phyloP scores from a whole-genome alignment of 768 basidiomycete genomes.

The Coprinellus micaceus region DNA sequence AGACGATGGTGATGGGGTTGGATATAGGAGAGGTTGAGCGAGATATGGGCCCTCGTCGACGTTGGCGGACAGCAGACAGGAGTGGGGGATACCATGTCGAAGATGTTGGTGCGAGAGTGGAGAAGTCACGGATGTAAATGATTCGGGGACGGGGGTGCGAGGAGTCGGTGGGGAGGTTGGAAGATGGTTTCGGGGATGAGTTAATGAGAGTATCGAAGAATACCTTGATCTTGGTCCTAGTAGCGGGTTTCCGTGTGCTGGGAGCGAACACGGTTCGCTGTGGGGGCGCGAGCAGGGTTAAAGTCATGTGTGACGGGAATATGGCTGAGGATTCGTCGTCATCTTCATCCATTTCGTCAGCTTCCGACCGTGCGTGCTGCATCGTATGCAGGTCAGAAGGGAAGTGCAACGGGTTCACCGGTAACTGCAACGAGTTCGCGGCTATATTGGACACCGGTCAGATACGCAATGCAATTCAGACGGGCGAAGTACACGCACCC shows the following conservation, averaged over 20 bases:
- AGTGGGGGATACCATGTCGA: conserved; percentile 80
- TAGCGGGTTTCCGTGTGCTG: conserved; percentile 37
- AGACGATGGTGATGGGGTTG: conserved; percentile 78
- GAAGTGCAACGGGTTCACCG: conserved; percentile 76
- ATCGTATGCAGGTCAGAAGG: conserved; percentile 25
- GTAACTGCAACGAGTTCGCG: conserved; percentile 62
- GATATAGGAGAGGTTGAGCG: conserved; percentile 55
- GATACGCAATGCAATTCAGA: background rate
- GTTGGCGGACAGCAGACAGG: conserved; percentile 70
- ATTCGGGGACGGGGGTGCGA: conserved; percentile 52
- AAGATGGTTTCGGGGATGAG: conserved; percentile 31
- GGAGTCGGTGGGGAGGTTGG: conserved; percentile 3
- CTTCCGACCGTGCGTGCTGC: conserved; percentile 22
- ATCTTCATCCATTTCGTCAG: conserved; percentile 47
- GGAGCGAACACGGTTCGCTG: conserved; percentile 40
- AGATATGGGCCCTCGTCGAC: conserved; percentile 63
- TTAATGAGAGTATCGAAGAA: conserved; percentile 82
- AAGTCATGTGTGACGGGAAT: conserved; percentile 35
- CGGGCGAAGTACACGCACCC: conserved; percentile 38
- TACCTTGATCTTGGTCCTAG: conserved; percentile 56
- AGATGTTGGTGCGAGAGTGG: conserved; percentile 67
- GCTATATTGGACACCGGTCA: conserved; percentile 39
- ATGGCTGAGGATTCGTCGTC: conserved; percentile 28
- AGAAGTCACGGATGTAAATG: conserved; percentile 81
- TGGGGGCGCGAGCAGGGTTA: conserved; percentile 38